phyloP scores from a whole-genome alignment of 805 yeast species.

The Metschnikowia noctiluminum region DNA sequence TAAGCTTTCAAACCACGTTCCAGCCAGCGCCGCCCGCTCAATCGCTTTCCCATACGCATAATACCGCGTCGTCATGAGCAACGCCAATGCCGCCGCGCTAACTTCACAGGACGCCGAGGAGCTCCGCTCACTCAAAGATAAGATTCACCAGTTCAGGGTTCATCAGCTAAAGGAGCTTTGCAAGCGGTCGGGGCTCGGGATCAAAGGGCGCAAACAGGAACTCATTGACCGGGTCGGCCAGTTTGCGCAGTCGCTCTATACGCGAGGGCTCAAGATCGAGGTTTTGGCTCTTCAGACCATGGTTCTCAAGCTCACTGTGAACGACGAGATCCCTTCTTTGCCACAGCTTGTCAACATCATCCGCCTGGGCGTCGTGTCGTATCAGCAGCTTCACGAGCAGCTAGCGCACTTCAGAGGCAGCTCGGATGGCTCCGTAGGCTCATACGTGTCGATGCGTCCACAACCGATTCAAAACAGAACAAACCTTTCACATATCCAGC shows the following conservation, averaged over 20 bases:
- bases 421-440: background rate
- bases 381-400: constrained; percentile 8
- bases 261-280: constrained; percentile 39
- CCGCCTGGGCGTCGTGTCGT: constrained; percentile 24
- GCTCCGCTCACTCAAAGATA: background rate
- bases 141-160: constrained; percentile 23
- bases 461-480: background rate
- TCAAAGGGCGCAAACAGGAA: constrained; percentile 60
- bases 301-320: constrained; percentile 35
- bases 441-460: background rate
- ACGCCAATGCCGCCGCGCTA: background rate
- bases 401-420: background rate
- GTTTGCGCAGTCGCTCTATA: constrained; percentile 42
- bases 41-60: background rate
- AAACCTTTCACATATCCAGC: background rate
- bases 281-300: constrained; percentile 44
- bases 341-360: constrained; percentile 25
- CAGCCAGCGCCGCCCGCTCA: background rate
- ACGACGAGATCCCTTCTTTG: constrained; percentile 39
- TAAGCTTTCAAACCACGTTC: background rate
- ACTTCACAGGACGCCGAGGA: background rate
- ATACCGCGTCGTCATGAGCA: background rate
- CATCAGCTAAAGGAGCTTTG: constrained; percentile 52
- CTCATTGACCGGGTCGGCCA: constrained; percentile 51
- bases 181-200: constrained; percentile 45